Percentiles rank a stretch among this genome's conserved stretches.
These are phyloP conservation scores for Lotus japonicus DNA, from an alignment of 306 rosid species.

Conservation along the genomic window DNA sequence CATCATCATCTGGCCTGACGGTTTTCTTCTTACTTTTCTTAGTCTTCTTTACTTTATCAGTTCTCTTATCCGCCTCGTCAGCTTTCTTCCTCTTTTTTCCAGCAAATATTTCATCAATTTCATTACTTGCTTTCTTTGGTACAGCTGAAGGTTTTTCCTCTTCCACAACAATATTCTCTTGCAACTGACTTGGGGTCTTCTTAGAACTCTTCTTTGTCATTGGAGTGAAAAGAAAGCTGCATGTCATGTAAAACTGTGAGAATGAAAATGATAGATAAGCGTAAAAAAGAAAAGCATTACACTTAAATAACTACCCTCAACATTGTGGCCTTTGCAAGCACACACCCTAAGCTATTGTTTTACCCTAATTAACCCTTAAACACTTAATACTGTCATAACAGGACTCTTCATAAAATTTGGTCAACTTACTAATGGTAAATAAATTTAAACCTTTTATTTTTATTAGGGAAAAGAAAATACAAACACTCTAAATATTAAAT, in stretches of 20 bases:
- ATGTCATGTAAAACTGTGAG: background rate
- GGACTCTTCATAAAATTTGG: no score
- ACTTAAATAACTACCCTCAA: background rate
- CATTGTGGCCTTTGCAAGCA: no score
- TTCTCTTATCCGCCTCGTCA: slow-evolving; percentile 20
- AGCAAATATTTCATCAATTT: slow-evolving; percentile 73
- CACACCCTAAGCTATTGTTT: no score
- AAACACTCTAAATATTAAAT: no score
- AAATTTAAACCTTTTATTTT: no score
- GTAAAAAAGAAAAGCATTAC: background rate
- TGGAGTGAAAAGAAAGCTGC: slow-evolving; percentile 27
- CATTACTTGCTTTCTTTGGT: slow-evolving; percentile 29
- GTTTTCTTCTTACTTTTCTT: slow-evolving; percentile 33
- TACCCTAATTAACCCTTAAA: no score
- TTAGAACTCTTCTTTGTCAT: slow-evolving; percentile 33
- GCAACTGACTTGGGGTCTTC: background rate
- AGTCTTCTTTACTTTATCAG: slow-evolving; percentile 31
- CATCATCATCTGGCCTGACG: slow-evolving; percentile 7
- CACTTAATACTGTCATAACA: no score
- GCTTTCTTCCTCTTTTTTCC: slow-evolving; percentile 56
- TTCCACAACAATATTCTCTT: slow-evolving; percentile 22
- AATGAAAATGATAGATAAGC: background rate
- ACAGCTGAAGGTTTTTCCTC: slow-evolving; percentile 30
- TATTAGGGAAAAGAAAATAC: no score
- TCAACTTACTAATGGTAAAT: no score